Evolutionary conservation across 768 basidiomycete species (phyloP).

Genomic region (Termitomyces sp.): DNA sequence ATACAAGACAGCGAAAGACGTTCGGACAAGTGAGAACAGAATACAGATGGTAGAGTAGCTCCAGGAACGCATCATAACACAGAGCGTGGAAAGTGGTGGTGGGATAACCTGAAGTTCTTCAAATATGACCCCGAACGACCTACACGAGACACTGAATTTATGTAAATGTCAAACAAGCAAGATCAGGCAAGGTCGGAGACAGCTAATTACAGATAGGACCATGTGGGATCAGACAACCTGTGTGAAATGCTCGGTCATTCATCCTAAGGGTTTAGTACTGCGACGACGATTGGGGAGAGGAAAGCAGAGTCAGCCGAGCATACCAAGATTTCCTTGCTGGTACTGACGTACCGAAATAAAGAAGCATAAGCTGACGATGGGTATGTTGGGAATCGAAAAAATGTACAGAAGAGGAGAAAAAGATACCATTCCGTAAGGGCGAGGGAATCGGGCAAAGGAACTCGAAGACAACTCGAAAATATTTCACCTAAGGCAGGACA

Average conservation of each 20-base stretch:
- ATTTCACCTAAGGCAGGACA: background rate
- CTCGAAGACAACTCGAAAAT: too few species aligned
- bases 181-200: background rate
- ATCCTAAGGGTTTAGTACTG: background rate
- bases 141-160: background rate
- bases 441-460: background rate
- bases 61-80: background rate
- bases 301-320: background rate
- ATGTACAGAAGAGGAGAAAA: background rate
- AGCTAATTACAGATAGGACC: background rate
- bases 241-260: background rate
- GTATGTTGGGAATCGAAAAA: too few species aligned
- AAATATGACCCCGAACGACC: background rate
- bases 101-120: background rate
- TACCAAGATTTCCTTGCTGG: background rate
- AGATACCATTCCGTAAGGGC: background rate
- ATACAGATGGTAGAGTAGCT: background rate
- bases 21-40: background rate
- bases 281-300: background rate
- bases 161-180: background rate
- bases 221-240: background rate
- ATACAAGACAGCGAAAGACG: background rate
- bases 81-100: background rate
- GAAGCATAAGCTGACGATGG: background rate
- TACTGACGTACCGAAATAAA: background rate